Evolutionary conservation across 2,329 filamentous ascomycete genomes (phyloP).

Genomic region (Myriosclerotinia curreyana): DNA sequence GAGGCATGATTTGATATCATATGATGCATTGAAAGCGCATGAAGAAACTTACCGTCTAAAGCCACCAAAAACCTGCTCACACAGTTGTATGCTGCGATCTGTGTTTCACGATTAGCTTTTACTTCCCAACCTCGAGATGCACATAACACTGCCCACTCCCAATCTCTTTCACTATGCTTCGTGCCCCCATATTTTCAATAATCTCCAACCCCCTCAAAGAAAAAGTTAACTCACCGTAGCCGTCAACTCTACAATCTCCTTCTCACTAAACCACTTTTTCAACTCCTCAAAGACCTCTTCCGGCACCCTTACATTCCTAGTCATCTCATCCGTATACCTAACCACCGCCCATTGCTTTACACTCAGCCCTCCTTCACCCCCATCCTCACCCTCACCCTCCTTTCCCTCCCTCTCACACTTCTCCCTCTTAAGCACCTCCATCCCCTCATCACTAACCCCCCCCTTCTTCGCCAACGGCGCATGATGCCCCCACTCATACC

Average conservation of each 20-base stretch:
- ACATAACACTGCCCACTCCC: not conserved
- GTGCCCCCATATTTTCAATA: not conserved
- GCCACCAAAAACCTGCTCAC: constrained; percentile 82
- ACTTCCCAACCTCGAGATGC: not conserved
- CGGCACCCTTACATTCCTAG: constrained; percentile 64
- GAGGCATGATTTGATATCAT: constrained; percentile 16
- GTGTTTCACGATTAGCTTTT: constrained; percentile 10
- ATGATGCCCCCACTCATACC: constrained; percentile 84
- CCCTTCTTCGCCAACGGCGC: constrained; percentile 52
- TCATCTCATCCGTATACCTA: constrained; percentile 81
- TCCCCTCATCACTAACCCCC: constrained; percentile 35
- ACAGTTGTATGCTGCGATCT: constrained; percentile 76
- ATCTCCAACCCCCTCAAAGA: not conserved
- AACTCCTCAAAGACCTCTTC: constrained; percentile 66
- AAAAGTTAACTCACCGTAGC: constrained; percentile 49
- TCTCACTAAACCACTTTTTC: constrained; percentile 60
- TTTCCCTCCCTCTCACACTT: constrained; percentile 25
- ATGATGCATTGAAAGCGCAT: not conserved
- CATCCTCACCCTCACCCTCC: constrained; percentile 39
- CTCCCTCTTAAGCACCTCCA: constrained; percentile 30
- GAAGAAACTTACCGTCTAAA: constrained; percentile 60
- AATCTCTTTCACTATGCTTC: not conserved
- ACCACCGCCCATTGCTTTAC: constrained; percentile 66
- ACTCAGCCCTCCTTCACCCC: constrained; percentile 44
- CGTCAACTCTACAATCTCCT: constrained; percentile 77